Evolutionary conservation across 495 filamentous ascomycete species (phyloP), one percentile per base, ranked within the genome.

Genomic region (Neurospora discreta): DNA sequence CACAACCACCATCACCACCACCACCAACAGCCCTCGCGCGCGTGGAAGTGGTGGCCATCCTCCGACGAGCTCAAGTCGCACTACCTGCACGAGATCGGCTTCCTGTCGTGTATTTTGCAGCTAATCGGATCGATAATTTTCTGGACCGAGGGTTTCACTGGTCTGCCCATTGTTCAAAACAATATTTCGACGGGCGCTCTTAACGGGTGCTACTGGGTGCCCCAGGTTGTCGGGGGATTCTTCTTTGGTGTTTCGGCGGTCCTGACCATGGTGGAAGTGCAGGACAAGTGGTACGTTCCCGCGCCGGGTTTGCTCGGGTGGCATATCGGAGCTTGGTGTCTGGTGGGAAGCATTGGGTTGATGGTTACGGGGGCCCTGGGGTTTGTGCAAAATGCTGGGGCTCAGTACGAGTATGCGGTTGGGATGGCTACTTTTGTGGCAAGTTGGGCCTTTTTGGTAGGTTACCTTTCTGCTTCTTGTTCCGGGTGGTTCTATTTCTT

Each of bases 251-350:
- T 90, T 42, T 90, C 86, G 20, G 81, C 80, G 26, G 75, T 82
- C 0, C 75, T 93, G 13, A 92, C 90, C 77, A 92, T 91, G 82
- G 75, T 92, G 13, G 90, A 93, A 75, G 90, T 89, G 13, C 90
- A 93, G 79, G 73, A 81, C 23, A 87, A 82, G 41, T 93, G 90
- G 91, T 68, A 23, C 18, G 41, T 77, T 26, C 90, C 91, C 1
- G 88, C 89, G 0, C 82, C 80, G 15, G 75, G 78, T 23, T 80
- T 88, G 1, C 82, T 93, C 15, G 91, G 91, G 0, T 85, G 82
- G 84, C 83, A 84, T 44, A 79, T 84, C 69, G 82, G 82, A 0
- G 74, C 80, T 5, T 85, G 83, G 82, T 84, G 82, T 69, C 70
- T 84, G 18, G 73, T 83, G 3, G 82, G 90, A 0, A 0, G 87